Base-by-base conservation (phyloP, 441 rosid genomes). In the Pelargonium fulgidum region DNA sequence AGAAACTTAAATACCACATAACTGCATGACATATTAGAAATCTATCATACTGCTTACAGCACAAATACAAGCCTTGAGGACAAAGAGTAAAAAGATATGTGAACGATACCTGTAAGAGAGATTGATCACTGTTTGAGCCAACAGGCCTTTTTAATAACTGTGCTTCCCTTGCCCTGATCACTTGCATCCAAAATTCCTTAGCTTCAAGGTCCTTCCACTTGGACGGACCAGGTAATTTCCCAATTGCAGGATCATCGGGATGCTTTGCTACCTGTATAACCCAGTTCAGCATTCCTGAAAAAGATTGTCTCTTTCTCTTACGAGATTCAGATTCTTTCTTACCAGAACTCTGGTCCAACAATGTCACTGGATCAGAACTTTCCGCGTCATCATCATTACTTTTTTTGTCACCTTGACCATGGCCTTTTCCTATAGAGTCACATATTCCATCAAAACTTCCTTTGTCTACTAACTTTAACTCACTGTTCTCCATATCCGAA, bases 271-370 rank as follows among this genome's bases (percentile, higher is more conserved):
- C 76, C 65, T 50, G 77, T 71, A 64, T 70, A 16, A 87, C 70
- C 89, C 89, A 87, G 39, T 74, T 76, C 59, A 87, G 66, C 86
- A 87, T 81, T n/a, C 65, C 76, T 7, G 61, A 65, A 22, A 87
- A 73, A 68, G 75, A 68, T 64, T 64, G 73, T 66, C 75, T 69
- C 69, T 83, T 79, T 73, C 79, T 76, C 50, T 72, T 77, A 9
- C 71, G 79, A 33, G 65, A 61, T n/a, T 44, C 70, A 56, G 16
- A 64, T 45, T 72, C 70, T 39, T 76, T 79, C 72, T 71, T 68
- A 24, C 20, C 14, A 12, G 62, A 13, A 16, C 36, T 36, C 36
- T 62, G 58, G 61, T 45, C 76, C 1, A 29, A 59, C 58, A 33
- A 33, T 33, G 58, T 29, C 41, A 7, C 59, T 54, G 62, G 62